Base-by-base conservation (phyloP, 495 filamentous ascomycete genomes). In the Margaritispora aquatica region DNA sequence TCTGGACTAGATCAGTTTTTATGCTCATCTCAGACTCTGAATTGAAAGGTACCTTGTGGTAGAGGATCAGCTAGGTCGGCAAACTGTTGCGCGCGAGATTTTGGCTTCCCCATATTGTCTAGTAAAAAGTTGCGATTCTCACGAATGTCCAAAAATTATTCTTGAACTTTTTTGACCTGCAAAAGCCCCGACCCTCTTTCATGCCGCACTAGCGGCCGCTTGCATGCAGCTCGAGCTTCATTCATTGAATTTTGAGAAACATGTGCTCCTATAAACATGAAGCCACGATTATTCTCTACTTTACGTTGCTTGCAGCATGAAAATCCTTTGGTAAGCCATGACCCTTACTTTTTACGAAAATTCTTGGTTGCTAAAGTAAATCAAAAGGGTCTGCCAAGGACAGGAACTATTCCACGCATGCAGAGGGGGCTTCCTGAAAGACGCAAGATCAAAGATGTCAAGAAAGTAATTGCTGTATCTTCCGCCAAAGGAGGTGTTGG, bases 401-500 rank as follows among this genome's bases (percentile, higher is more conserved):
- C 86, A 41, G 88, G 90, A 50, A 85, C 85, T 2, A 82, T 96
- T 63, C 88, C 87, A 24, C 86, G 89, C 46, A 86, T 89, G 77
- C 90, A 91, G 60, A 84, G 91, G 62, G 90, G 92, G 23, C 81
- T 97, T 9, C 95, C 94, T 1, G 75, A 88, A 58, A 87, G 88
- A 64, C 84, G 89, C 54, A 80, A 78, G 67, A 92, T 99, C 62
- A 81, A 80, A 19, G 82, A 88, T 68, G 92, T 97, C 50, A 79
- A 81, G 65, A 94, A 97, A 66, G 83, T 96, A 19, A 80, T 99
- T 57, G 93, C 90, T 27, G 88, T 99, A 19, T 96, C 90, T 34
- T 96, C 92, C 0, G 94, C 95, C 5, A 99, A 99, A 66, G 94
- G 94, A 10, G 94, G 94, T 34, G 94, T 99, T 0, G 94, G 94